A percentile compares a stretch with the other conserved stretches of the same genome.
These are phyloP conservation scores for Plectranthus barbatus DNA, from an alignment of 257 asterid genomes.

Conservation along the genomic window DNA sequence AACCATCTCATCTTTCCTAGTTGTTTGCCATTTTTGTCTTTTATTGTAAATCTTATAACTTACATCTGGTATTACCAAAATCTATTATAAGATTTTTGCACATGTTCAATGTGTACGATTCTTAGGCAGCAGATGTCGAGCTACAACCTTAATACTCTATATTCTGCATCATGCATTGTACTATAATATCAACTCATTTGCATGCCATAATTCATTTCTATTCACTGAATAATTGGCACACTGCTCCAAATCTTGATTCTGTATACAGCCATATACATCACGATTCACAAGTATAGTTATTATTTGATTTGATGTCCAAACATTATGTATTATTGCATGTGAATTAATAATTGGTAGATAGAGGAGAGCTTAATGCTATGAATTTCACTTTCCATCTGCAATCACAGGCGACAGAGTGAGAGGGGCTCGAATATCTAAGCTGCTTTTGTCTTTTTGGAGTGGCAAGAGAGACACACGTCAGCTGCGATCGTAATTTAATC, in stretches of 20 bases:
- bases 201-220: not conserved
- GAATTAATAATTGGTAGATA: not conserved
- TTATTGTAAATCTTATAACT: too few species aligned
- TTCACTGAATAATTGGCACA: not conserved
- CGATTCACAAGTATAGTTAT: not conserved
- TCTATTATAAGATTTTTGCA: not conserved
- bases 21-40: too few species aligned
- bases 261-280: not conserved
- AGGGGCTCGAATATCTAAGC: slow-evolving; percentile 24
- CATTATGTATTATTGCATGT: too few species aligned
- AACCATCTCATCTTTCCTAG: too few species aligned
- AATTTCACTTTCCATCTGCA: slow-evolving; percentile 15
- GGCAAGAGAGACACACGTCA: slow-evolving; percentile 24
- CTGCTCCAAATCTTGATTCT: not conserved
- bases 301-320: not conserved
- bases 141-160: not conserved
- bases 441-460: not conserved
- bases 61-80: too few species aligned
- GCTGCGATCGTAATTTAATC: not conserved
- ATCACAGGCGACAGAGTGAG: not conserved
- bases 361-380: slow-evolving; percentile 24
- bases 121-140: not conserved
- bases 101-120: not conserved
- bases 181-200: not conserved
- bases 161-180: slow-evolving; percentile 5